Evolutionary conservation across 1,139 yeast genomes (phyloP).

Genomic region (Pneumocystis wakefieldiae): DNA sequence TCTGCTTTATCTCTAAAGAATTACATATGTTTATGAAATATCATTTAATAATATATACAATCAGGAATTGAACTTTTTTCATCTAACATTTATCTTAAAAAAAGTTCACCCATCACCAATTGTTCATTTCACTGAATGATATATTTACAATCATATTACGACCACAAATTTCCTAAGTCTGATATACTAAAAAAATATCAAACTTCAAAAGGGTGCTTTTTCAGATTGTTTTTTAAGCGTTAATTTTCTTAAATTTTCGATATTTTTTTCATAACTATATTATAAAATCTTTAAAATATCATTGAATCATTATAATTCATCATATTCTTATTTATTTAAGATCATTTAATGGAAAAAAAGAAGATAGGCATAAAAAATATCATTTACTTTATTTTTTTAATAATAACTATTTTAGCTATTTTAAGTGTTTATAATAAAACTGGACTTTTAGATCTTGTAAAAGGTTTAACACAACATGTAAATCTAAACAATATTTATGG

Average conservation of each 20-base stretch:
- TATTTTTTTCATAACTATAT: not conserved
- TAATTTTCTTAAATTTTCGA: not conserved
- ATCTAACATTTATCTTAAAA: not conserved
- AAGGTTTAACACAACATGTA: slow-evolving; percentile 74
- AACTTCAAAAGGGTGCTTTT: not conserved
- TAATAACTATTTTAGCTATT: slow-evolving; percentile 40
- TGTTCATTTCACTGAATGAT: not conserved
- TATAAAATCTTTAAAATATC: not conserved
- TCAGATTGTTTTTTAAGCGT: not conserved
- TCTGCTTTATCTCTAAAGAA: not conserved
- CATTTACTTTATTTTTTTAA: not conserved
- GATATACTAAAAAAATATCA: not conserved
- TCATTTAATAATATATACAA: not conserved
- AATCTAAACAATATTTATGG: not conserved
- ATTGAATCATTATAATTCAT: not conserved
- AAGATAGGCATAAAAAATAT: not conserved
- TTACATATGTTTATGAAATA: not conserved
- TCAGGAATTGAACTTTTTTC: not conserved
- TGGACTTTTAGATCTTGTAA: slow-evolving; percentile 86
- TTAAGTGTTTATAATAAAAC: slow-evolving; percentile 95
- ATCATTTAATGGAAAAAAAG: not conserved
- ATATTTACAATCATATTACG: not conserved
- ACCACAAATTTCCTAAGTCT: not conserved
- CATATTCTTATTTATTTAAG: not conserved
- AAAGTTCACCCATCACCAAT: not conserved